Base-by-base conservation (phyloP, 805 yeast genomes). In the Scheffersomyces stipitis region DNA sequence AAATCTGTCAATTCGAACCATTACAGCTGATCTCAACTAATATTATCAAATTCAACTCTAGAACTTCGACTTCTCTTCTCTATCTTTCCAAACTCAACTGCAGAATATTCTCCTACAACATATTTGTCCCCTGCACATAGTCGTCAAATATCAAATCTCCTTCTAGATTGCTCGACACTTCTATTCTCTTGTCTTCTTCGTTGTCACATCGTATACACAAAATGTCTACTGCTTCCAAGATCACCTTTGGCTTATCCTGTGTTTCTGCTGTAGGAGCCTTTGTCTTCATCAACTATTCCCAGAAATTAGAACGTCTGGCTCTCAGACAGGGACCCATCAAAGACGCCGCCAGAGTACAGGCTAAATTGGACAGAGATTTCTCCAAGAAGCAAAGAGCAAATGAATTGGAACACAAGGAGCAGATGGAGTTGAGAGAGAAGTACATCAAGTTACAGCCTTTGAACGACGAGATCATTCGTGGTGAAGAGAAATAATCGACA, bases 311-410 rank as follows among this genome's bases (percentile, higher is more conserved):
- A 56, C 72, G 87, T 51, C 81, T 77, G 14, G 81, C 83, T 2
- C 66, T 86, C 31, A 81, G 83, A 51, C 86, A 78, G 49, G 96
- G 96, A 1, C 96, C 96, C 4, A 78, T 85, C 50, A 85, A 85
- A 51, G 96, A 87, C 56, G 88, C 89, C 2, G 77, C 70, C 41
- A 66, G 95, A 40, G 58, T 83, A 41, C 71, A 71, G 31, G 73
- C 67, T 30, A 75, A 75, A 51, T 58, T 70, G 38, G 45, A 54
- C 45, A 60, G 64, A 49, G 58, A 64, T 44, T 54, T 67, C 51
- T 45, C 55, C 38, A 62, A 61, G 49, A 80, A 75, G 46, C 71
- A 69, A 45, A 38, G 56, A 37, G 60, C 75, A 28, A 86, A 86
- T 57, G 70, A 78, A 39, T 60, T 68, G 31, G 95, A 86, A 44